These are phyloP conservation scores for Tolypocladium inflatum DNA, from an alignment of 2,329 filamentous ascomycete genomes.

Conservation along the genomic window DNA sequence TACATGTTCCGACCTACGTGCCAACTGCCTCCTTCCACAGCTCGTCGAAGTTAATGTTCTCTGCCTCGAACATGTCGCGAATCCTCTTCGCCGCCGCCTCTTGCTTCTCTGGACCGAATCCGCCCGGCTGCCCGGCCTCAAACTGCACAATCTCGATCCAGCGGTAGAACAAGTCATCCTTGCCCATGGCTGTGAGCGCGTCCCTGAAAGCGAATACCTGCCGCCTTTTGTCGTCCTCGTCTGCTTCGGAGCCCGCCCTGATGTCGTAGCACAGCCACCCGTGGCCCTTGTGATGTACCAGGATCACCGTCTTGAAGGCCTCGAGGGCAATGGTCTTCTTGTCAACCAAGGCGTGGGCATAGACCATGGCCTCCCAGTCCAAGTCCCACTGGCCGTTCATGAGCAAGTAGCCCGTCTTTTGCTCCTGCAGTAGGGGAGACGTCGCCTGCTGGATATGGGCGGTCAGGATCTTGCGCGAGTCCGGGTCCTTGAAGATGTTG, in stretches of 20 bases:
- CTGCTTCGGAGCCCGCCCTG: constrained; percentile 40
- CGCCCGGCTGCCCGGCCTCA: constrained; percentile 69
- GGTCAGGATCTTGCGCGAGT: constrained; percentile 48
- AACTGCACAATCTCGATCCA: constrained; percentile 92
- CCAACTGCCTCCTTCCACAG: constrained; percentile 62
- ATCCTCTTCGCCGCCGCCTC: constrained; percentile 63
- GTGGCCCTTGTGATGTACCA: constrained; percentile 57
- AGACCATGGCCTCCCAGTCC: constrained; percentile 74
- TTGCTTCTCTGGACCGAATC: constrained; percentile 69
- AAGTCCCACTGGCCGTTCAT: constrained; percentile 82
- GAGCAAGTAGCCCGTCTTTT: constrained; percentile 81
- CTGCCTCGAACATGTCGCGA: constrained; percentile 61
- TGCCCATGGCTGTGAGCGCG: constrained; percentile 62
- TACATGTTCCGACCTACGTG: neutral
- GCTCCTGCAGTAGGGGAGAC: constrained; percentile 51
- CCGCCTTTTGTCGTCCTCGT: constrained; percentile 55
- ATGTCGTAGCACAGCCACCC: constrained; percentile 57
- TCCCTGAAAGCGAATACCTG: constrained; percentile 78
- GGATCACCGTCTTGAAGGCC: constrained; percentile 62
- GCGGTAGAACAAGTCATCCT: constrained; percentile 81
- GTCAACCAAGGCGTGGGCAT: constrained; percentile 61
- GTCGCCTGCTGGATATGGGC: constrained; percentile 59
- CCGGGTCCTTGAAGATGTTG: constrained; percentile 41
- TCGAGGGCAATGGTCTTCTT: constrained; percentile 48
- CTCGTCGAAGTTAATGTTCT: constrained; percentile 73